Conservation (phyloP, 2,329 filamentous ascomycete genomes). For the Aspergillus melleus region DNA sequence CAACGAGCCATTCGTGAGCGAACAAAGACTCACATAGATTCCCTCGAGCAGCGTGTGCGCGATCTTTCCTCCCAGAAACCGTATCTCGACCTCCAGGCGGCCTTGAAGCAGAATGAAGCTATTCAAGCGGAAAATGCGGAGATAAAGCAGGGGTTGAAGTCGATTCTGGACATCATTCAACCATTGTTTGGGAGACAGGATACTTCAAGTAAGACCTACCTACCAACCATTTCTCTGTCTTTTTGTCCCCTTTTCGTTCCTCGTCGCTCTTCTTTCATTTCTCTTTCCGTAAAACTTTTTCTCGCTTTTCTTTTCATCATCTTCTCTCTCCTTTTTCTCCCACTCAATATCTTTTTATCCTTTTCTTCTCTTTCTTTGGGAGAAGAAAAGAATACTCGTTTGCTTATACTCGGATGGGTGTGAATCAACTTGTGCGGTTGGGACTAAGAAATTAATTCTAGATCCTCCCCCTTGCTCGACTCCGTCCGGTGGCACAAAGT, state of each 20-base stretch:
- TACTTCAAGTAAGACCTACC: conserved; percentile 41
- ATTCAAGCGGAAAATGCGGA: conserved; percentile 79
- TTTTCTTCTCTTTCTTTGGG: no score
- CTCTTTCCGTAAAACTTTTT: neutral
- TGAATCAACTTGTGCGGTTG: neutral
- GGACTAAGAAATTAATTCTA: conserved; percentile 1
- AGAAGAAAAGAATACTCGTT: neutral
- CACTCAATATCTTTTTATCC: no score
- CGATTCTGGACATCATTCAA: conserved; percentile 59
- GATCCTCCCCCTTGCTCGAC: conserved; percentile 17
- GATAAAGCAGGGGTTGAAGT: conserved; percentile 67
- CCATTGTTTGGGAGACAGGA: conserved; percentile 44
- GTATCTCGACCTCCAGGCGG: conserved; percentile 78
- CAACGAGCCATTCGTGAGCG: conserved; percentile 82
- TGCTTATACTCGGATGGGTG: neutral
- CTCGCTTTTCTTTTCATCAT: neutral
- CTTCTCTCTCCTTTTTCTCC: no score
- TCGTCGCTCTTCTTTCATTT: neutral
- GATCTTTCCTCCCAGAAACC: conserved; percentile 79
- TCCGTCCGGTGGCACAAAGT: conserved; percentile 17
- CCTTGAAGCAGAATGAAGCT: conserved; percentile 71
- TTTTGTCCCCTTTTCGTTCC: neutral
- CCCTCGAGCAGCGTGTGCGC: conserved; percentile 68
- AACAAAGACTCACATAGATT: conserved; percentile 77
- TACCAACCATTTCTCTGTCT: neutral